Conservation (phyloP, 2,329 filamentous ascomycete genomes). For the Pezicula rhizophila region DNA sequence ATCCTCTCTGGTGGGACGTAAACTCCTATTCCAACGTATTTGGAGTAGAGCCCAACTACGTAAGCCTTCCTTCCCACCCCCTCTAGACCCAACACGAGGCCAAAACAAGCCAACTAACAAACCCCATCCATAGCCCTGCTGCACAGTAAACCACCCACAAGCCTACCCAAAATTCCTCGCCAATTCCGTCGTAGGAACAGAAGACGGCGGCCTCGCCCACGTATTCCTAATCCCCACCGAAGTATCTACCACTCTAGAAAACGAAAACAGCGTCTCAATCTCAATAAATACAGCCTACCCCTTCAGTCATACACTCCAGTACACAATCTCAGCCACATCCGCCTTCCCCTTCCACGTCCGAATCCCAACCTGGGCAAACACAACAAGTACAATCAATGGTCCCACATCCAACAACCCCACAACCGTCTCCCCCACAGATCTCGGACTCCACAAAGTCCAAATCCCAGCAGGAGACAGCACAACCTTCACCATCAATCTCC, state of each 20-base stretch:
- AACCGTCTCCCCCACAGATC: neutral
- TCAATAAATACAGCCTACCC: constrained; percentile 40
- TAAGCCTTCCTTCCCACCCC: neutral
- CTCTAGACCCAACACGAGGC: too few species aligned
- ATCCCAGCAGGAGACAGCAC: neutral
- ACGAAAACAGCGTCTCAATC: constrained; percentile 19
- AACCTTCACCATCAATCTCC: constrained; percentile 7
- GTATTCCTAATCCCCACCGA: constrained; percentile 36
- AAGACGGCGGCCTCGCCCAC: constrained; percentile 37
- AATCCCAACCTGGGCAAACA: constrained; percentile 10
- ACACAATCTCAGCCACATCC: constrained; percentile 21
- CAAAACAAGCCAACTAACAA: too few species aligned
- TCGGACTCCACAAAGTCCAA: neutral
- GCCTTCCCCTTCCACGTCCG: constrained; percentile 16
- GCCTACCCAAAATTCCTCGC: constrained; percentile 45
- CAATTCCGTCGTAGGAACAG: constrained; percentile 32
- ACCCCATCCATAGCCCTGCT: constrained; percentile 35
- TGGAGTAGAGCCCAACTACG: constrained; percentile 37
- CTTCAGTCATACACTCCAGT: constrained; percentile 17
- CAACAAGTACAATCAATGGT: neutral
- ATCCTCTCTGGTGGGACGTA: neutral
- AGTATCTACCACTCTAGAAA: constrained; percentile 26
- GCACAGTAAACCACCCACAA: constrained; percentile 51
- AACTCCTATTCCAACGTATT: neutral
- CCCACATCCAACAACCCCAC: neutral